Conservation (phyloP, 2,329 filamentous ascomycete species). For the Tolypocladium inflatum region DNA sequence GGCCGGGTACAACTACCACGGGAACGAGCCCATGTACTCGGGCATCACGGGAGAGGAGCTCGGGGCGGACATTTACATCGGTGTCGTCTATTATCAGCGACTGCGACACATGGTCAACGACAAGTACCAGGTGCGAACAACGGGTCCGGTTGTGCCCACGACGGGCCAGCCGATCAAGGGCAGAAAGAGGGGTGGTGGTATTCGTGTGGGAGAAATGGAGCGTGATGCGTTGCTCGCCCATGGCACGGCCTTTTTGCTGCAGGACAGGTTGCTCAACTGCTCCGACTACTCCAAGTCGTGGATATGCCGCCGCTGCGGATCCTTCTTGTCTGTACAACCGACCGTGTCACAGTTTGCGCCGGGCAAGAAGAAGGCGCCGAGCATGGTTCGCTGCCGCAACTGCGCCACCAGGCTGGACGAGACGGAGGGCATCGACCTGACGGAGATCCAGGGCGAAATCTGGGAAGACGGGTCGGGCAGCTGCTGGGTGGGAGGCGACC, state of each 20-base stretch:
- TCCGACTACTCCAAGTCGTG: slow-evolving; percentile 85
- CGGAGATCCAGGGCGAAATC: slow-evolving; percentile 57
- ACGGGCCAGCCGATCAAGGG: slow-evolving; percentile 98
- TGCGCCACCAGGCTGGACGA: slow-evolving; percentile 58
- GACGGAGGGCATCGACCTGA: slow-evolving; percentile 45
- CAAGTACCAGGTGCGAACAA: slow-evolving; percentile 97
- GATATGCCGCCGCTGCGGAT: slow-evolving; percentile 83
- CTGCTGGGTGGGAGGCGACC: slow-evolving; percentile 78
- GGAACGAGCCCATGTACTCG: slow-evolving; percentile 97
- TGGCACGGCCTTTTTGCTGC: slow-evolving; percentile 87
- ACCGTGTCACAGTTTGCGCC: slow-evolving; percentile 55
- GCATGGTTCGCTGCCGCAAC: slow-evolving; percentile 66
- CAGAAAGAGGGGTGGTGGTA: slow-evolving; percentile 91
- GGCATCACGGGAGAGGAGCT: slow-evolving; percentile 94
- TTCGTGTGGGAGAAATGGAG: slow-evolving; percentile 99
- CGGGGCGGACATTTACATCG: slow-evolving; percentile 89
- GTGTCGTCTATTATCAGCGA: slow-evolving; percentile 96
- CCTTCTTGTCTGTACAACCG: slow-evolving; percentile 80
- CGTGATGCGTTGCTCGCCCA: slow-evolving; percentile 90
- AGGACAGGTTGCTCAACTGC: slow-evolving; percentile 94
- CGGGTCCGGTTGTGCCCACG: slow-evolving; percentile 79
- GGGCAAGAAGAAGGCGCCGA: slow-evolving; percentile 55
- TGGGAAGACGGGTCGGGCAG: slow-evolving; percentile 89
- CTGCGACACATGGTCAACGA: slow-evolving; percentile 99
- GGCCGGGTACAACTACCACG: slow-evolving; percentile 95